Evolutionary conservation across 2,329 filamentous ascomycete genomes (phyloP).

Genomic region (Nemania diffusa): DNA sequence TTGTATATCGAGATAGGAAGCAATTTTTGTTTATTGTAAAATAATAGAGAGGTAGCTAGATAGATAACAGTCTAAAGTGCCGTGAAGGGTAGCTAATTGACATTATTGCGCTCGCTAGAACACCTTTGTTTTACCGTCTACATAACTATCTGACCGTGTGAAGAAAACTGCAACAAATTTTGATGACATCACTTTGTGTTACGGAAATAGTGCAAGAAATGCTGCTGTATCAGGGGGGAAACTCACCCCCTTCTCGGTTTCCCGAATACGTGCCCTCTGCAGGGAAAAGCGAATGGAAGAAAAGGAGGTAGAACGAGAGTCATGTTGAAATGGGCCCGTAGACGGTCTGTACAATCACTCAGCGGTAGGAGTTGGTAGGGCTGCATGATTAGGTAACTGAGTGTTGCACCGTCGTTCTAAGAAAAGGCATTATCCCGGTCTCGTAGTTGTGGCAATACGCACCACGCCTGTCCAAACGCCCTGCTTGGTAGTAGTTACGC

Average conservation of each 20-base stretch:
- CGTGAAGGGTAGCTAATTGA: neutral
- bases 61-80: conserved; percentile 1
- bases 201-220: neutral
- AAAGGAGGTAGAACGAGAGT: neutral
- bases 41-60: no score
- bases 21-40: neutral
- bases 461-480: neutral
- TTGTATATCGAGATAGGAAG: neutral
- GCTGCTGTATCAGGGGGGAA: neutral
- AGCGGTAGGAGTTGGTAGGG: neutral
- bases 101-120: neutral
- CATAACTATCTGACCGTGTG: neutral
- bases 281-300: neutral
- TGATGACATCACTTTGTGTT: neutral
- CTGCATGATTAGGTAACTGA: neutral
- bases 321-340: neutral
- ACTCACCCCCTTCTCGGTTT: neutral
- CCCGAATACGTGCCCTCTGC: neutral
- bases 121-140: neutral
- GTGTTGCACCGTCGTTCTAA: conserved; percentile 9
- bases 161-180: neutral
- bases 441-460: neutral
- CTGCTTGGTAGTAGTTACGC: neutral
- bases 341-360: neutral
- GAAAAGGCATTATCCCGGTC: neutral